Base-by-base conservation (phyloP, 139 green algal genomes). In the Astrephomene gubernaculifera region DNA sequence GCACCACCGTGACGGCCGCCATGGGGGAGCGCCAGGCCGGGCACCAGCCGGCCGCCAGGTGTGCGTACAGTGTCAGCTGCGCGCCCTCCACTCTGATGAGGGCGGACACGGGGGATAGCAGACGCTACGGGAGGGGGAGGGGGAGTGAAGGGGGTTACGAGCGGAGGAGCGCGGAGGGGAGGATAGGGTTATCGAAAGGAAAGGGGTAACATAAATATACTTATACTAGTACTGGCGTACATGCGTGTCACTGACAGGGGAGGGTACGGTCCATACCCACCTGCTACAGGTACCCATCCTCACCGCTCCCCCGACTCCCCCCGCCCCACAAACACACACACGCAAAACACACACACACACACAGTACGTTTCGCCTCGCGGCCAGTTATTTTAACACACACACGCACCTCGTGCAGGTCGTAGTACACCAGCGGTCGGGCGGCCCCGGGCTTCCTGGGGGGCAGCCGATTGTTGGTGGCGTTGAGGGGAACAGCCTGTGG, bases 401-500 rank as follows among this genome's bases (percentile, higher is more conserved):
- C n/a, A 7, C 70, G 4, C 63, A 84, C 78, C 78, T 39, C 1
- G 61, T 84, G 78, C 19, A 84, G 78, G 61, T 84, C 78, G 61
- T 84, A 84, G 41, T 84, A 84, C 0, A 64, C 14, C 5, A 84
- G 78, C 49, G 78, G 78, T 5, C 78, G 43, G 7, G 78, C 78
- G 25, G 29, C n/a, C 21, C 78, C 78, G 5, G 60, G 78, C 22
- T 9, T 2, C 0, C 31, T 8, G 2, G 78, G 78, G 33, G 41
- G 14, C 22, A 22, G 31, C 0, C 43, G 4, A 41, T 84, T 84
- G 60, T 84, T 84, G 61, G 78, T 84, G 78, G 44, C 78, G 33
- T 74, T 74, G 22, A 38, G 41, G 35, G 39, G n/a, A 38, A 82
- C 75, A n/a, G n/a, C n/a, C n/a, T n/a, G n/a, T n/a, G n/a, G n/a